These are phyloP conservation scores for Urochloa ruziziensis DNA, from an alignment of 176 grass and related monocot species.

Conservation along the genomic window DNA sequence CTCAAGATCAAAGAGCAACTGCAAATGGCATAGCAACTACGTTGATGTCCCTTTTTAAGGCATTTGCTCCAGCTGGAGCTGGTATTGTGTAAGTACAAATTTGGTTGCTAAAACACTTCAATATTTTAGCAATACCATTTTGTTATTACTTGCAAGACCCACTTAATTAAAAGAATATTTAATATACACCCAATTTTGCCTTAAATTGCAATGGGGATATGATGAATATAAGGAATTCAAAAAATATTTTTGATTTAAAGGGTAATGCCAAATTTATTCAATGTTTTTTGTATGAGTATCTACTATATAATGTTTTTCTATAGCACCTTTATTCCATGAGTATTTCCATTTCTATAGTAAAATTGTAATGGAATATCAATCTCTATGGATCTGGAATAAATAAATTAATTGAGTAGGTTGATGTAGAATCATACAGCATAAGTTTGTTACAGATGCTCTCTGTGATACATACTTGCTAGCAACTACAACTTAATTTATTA, in stretches of 20 bases:
- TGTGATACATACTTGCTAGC: not conserved
- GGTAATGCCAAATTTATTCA: too few species aligned
- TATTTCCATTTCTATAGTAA: not conserved
- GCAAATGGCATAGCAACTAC: conserved; percentile 55
- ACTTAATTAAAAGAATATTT: not conserved
- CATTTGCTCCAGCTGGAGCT: conserved; percentile 52
- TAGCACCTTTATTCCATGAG: not conserved
- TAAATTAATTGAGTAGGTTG: not conserved
- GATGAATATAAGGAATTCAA: too few species aligned
- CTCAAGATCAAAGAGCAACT: conserved; percentile 52
- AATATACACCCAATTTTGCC: not conserved
- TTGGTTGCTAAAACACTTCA: not conserved
- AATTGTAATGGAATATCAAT: not conserved
- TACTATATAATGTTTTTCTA: too few species aligned
- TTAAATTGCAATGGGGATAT: not conserved
- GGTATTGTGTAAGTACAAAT: conserved; percentile 41
- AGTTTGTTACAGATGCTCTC: not conserved
- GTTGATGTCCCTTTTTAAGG: conserved; percentile 54
- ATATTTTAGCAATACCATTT: not conserved
- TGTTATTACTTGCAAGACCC: not conserved
- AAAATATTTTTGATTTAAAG: too few species aligned
- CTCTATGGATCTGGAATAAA: not conserved
- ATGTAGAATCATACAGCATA: too few species aligned
- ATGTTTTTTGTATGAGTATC: too few species aligned
- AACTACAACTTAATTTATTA: not conserved